Evolutionary conservation across 345 rosid species (phyloP).

Genomic region (Aegle marmelos): DNA sequence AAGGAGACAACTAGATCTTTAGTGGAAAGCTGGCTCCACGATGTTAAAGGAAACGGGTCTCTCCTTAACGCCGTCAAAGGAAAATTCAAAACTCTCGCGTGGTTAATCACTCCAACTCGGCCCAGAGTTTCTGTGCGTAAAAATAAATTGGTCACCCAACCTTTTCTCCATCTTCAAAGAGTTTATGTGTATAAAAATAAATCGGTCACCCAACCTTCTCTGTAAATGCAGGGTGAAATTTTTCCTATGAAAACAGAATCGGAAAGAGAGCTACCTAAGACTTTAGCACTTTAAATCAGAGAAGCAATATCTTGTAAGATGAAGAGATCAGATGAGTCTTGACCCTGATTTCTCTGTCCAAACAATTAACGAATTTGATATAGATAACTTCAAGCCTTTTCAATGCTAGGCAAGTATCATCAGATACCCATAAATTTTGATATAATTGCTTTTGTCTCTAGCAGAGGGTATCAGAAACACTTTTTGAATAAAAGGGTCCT

Average conservation of each 20-base stretch:
- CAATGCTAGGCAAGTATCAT: constrained; percentile 28
- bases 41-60: neutral
- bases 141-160: too few relatives aligned
- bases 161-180: too few relatives aligned
- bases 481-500: neutral
- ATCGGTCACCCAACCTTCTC: neutral
- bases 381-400: constrained; percentile 18
- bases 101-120: neutral
- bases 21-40: neutral
- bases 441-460: neutral
- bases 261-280: too few relatives aligned
- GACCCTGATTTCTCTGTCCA: constrained; percentile 11
- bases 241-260: too few relatives aligned
- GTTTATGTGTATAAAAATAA: neutral
- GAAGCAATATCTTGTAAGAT: neutral
- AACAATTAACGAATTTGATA: constrained; percentile 1
- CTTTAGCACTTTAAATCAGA: neutral
- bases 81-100: neutral
- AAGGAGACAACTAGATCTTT: neutral
- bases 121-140: too few relatives aligned
- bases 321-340: constrained; percentile 14
- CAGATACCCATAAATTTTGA: neutral
- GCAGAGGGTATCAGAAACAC: neutral
- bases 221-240: neutral
- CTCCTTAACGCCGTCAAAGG: neutral